These are phyloP conservation scores for Acrocalymma vagum DNA, from an alignment of 2,329 filamentous ascomycete species.

Conservation along the genomic window DNA sequence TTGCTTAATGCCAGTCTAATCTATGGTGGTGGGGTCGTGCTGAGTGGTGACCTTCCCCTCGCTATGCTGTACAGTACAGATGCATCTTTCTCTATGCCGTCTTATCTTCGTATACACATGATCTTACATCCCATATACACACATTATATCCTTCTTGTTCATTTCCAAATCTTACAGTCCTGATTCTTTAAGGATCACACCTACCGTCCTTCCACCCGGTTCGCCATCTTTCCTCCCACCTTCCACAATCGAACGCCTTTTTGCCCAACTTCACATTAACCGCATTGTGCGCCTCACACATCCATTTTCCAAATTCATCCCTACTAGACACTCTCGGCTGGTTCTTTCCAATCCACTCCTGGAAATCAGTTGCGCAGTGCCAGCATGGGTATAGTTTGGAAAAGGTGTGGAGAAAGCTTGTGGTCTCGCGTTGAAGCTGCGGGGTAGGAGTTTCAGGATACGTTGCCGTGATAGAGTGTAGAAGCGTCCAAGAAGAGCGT, in stretches of 20 bases:
- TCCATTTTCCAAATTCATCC: conserved; percentile 80
- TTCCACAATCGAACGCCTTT: conserved; percentile 84
- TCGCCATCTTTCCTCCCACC: conserved; percentile 94
- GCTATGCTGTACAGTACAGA: no score
- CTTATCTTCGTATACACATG: conserved; percentile 5
- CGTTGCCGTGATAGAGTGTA: conserved; percentile 88
- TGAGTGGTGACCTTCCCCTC: no score
- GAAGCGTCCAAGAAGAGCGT: conserved; percentile 88
- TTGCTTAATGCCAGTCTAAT: no score
- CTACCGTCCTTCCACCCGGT: conserved; percentile 82
- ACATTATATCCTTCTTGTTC: neutral
- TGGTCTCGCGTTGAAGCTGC: conserved; percentile 77
- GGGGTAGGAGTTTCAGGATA: conserved; percentile 78
- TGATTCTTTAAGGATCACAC: conserved; percentile 61
- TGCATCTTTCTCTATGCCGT: conserved; percentile 4
- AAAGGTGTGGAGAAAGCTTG: conserved; percentile 81
- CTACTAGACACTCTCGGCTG: conserved; percentile 67
- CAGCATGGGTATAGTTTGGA: conserved; percentile 93
- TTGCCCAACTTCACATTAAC: conserved; percentile 93
- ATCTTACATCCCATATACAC: conserved; percentile 13
- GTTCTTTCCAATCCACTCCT: conserved; percentile 77
- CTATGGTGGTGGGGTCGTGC: no score
- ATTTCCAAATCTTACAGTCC: neutral
- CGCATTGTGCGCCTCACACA: conserved; percentile 87
- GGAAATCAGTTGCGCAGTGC: conserved; percentile 93